Base-by-base conservation (phyloP, 2,329 filamentous ascomycete genomes). In the Knoxdaviesia proteae region DNA sequence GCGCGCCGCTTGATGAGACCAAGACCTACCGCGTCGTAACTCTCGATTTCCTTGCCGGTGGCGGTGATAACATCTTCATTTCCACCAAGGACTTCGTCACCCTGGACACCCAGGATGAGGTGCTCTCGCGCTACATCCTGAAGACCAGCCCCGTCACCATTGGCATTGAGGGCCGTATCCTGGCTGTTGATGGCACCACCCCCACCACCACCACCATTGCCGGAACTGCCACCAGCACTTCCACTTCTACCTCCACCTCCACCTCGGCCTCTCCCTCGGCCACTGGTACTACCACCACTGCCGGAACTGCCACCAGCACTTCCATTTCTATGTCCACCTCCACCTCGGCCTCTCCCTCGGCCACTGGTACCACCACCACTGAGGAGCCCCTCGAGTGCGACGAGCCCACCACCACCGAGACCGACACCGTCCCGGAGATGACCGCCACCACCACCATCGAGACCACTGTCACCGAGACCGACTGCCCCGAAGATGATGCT, bases 11-110 rank as follows among this genome's bases (percentile, higher is more conserved):
- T 2, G 55, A 61, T 7, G 54, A 53, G 5, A 39, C 45, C 7
- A 55, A 54, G 10, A 57, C 63, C 32, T 80, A 80, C 53, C 65
- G 61, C 7, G 54, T 80, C 20, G 69, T 74, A 10, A 79, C 75
- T 0, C 58, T 77, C 1, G 74, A 79, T 49, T 80, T 78, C 49
- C 48, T 80, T 0, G 71, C 73, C 1, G 64, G 64, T 3, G 73
- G 71, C 2, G 76, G 74, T 9, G 76, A 80, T 49, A 77, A 76
- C 51, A 70, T 78, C 51, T 64, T 75, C 29, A 49, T 54, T n/a
- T 37, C 49, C 1, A 53, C 50, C 6, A 52, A 47, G 31, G 55
- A 58, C 42, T 65, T 67, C 38, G 55, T 62, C 32, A 60, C 58
- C 5, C 58, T 74, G 3, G 68, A 72, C 31, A 64, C 62, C 1